A percentile compares a stretch with the other conserved stretches of the same genome.
phyloP scores from a whole-genome alignment of 1,284 basidiomycete genomes.

The Mycena sp. region DNA sequence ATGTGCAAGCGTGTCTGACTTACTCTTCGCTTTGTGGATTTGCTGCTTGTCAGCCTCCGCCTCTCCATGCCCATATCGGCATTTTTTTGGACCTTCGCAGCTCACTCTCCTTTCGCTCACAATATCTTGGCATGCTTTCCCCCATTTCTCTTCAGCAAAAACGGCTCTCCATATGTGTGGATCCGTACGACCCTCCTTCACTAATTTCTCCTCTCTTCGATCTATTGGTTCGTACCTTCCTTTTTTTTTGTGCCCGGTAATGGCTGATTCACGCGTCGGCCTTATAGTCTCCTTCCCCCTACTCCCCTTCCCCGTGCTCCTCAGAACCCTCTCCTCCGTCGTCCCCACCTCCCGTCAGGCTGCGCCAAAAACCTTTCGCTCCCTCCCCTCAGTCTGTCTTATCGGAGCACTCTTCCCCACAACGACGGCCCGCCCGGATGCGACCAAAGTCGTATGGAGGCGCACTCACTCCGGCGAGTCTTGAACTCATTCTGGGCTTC shows the following conservation, averaged over 20 bases:
- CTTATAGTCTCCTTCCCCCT: conserved; percentile 17
- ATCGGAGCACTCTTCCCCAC: background rate
- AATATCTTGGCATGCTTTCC: conserved; percentile 16
- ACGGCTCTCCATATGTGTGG: conserved; percentile 24
- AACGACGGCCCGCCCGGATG: background rate
- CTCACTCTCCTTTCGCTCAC: background rate
- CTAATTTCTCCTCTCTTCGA: conserved; percentile 26
- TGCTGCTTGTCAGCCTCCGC: conserved; percentile 20
- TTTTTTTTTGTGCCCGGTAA: background rate
- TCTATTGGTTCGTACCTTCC: background rate
- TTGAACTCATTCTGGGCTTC: conserved; percentile 31
- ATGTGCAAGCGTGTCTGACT: conserved; percentile 14
- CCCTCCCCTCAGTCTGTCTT: background rate
- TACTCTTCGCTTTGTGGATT: background rate
- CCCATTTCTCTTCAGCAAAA: conserved; percentile 17
- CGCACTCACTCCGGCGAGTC: conserved; percentile 29
- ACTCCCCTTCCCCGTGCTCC: conserved; percentile 20
- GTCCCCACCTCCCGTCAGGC: conserved; percentile 7
- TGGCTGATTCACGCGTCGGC: background rate
- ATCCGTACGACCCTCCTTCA: conserved; percentile 30
- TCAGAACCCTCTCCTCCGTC: conserved; percentile 12
- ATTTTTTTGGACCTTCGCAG: conserved; percentile 15
- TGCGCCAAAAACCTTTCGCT: conserved; percentile 8
- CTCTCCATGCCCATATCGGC: background rate
- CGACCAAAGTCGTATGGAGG: conserved; percentile 36